Conservation (phyloP, 2,329 filamentous ascomycete genomes). For the Monilinia vaccinii-corymbosi region DNA sequence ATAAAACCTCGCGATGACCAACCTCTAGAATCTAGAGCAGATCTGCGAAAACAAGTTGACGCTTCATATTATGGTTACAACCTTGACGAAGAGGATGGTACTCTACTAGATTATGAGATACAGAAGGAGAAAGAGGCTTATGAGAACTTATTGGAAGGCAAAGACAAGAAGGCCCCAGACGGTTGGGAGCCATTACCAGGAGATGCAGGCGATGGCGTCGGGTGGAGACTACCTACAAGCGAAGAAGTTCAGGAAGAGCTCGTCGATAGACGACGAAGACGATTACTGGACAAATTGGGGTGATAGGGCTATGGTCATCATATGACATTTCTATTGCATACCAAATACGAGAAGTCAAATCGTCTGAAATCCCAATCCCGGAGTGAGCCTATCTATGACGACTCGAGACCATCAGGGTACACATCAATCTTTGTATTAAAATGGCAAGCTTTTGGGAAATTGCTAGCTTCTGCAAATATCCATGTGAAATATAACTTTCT, state of each 20-base stretch:
- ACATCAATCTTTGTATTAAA: background rate
- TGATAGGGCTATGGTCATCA: constrained; percentile 5
- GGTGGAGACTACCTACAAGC: constrained; percentile 74
- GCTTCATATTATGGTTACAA: constrained; percentile 95
- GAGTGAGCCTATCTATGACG: background rate
- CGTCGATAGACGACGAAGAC: constrained; percentile 73
- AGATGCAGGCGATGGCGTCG: constrained; percentile 71
- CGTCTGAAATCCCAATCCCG: background rate
- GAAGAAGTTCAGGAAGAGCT: constrained; percentile 94
- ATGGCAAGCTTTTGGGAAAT: too few relatives aligned
- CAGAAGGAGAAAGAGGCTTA: constrained; percentile 75
- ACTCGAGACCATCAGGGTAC: background rate
- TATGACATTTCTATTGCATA: background rate
- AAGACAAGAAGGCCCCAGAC: constrained; percentile 49
- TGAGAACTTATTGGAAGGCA: constrained; percentile 53
- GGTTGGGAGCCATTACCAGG: constrained; percentile 84
- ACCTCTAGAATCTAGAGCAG: constrained; percentile 55
- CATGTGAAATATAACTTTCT: background rate
- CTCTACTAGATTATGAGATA: constrained; percentile 69
- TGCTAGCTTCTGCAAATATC: background rate
- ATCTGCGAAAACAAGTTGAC: constrained; percentile 70
- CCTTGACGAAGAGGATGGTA: constrained; percentile 81
- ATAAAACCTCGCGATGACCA: constrained; percentile 48
- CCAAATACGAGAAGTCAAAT: background rate
- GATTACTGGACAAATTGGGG: constrained; percentile 65